Evolutionary conservation across 1,139 yeast genomes (phyloP), one percentile per base, ranked within the genome.

Genomic region (Suhomyces taliae): DNA sequence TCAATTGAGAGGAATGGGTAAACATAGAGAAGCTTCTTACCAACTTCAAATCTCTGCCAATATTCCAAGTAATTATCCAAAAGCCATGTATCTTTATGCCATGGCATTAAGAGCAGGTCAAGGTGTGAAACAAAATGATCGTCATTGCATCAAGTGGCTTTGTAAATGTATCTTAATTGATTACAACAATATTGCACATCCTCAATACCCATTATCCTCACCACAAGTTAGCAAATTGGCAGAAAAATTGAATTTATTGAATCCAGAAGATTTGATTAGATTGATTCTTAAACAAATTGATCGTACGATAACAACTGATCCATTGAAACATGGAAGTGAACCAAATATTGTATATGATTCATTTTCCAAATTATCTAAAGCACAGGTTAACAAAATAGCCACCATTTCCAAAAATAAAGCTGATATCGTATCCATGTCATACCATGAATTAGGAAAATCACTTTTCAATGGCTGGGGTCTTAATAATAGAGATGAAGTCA

Each of bases 1-100:
- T 27, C 75, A 78, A 35, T 68, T 82, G 37, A 73, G 88, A 47
- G 75, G 76, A 38, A 65, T 74, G 41, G 90, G 89, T 0, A 79
- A 83, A 48, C 78, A 82, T 43, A 74, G 85, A 36, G 93, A 85
- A 55, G 85, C 90, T 6, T 79, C 90, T 2, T 82, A 83, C 55
- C 89, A 84, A 56, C 67, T 87, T 51, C 85, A 82, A 53, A 71
- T 79, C 34, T 83, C 86, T 2, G 85, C 89, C 1, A 75, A 72
- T 51, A 66, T 68, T 35, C 90, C 90, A 2, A 76, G 79, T 53
- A 74, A 74, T 53, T 81, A 84, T 39, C 70, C 75, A 1, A 61
- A 62, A 45, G 95, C 93, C 1, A 86, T 83, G 86, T 75, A 83
- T 41, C 63, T 85, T 35, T 87, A 87, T 60, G 89, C 91, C 0